Evolutionary conservation across 495 filamentous ascomycete species (phyloP).

Genomic region (Thermothielavioides terrestris): DNA sequence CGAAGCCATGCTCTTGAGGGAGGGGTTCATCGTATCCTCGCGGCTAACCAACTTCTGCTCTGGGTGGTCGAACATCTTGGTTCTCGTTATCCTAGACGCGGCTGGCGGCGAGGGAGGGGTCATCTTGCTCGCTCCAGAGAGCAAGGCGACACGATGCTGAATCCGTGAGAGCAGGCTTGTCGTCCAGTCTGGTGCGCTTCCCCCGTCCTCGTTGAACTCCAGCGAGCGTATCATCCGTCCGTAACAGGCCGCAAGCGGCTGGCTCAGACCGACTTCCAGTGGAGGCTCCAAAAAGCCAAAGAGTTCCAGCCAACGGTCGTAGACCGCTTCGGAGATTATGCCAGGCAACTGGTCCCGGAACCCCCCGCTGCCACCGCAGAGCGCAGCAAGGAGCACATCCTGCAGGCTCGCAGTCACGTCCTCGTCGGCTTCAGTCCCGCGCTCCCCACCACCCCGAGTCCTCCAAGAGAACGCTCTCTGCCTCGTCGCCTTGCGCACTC

Average conservation of each 20-base stretch:
- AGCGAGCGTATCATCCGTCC: slow-evolving; percentile 24
- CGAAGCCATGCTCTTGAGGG: background rate
- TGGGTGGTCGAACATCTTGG: background rate
- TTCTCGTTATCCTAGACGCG: background rate
- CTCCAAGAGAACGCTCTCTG: background rate
- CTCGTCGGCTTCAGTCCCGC: background rate
- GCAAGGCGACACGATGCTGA: slow-evolving; percentile 16
- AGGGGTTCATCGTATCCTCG: background rate
- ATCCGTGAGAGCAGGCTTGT: slow-evolving; percentile 23
- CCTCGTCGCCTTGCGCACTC: background rate
- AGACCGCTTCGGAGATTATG: slow-evolving; percentile 20
- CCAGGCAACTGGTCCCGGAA: slow-evolving; percentile 1
- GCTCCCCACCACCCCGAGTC: background rate
- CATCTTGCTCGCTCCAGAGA: background rate
- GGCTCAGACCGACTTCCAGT: background rate
- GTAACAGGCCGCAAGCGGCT: slow-evolving; percentile 14
- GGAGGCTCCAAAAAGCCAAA: slow-evolving; percentile 24
- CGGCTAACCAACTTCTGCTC: background rate
- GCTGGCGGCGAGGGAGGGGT: background rate
- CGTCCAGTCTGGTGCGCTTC: too few relatives aligned
- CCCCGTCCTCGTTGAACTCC: slow-evolving; percentile 24
- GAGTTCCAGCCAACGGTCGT: slow-evolving; percentile 29
- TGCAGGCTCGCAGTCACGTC: slow-evolving; percentile 18
- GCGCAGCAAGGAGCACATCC: slow-evolving; percentile 14
- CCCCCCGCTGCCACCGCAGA: slow-evolving; percentile 9